phyloP scores from a whole-genome alignment of 305 asterid species.

The Petunia hybrid region DNA sequence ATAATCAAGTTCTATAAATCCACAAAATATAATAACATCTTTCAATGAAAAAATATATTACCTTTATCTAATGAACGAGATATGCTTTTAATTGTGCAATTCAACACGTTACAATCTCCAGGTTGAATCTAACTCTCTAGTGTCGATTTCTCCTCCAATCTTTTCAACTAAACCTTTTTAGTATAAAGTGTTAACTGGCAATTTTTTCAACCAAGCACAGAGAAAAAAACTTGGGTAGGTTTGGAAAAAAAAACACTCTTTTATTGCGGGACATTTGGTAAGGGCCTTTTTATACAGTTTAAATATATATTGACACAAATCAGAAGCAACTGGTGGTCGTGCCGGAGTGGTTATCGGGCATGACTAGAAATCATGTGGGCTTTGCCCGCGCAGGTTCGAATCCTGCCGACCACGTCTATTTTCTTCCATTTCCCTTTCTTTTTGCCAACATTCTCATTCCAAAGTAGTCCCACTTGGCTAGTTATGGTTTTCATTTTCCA shows the following conservation, averaged over 20 bases:
- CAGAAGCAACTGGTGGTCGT: slow-evolving; percentile 65
- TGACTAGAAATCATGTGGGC: slow-evolving; percentile 99
- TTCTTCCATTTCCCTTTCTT: slow-evolving; percentile 15
- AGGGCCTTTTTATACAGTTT: too few relatives aligned
- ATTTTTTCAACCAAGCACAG: too few relatives aligned
- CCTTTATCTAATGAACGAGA: neutral
- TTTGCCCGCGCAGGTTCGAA: slow-evolving; percentile 89
- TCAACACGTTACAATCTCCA: neutral
- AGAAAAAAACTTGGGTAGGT: too few relatives aligned
- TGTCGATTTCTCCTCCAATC: neutral
- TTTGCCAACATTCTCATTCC: neutral
- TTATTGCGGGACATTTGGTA: too few relatives aligned
- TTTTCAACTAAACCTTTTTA: neutral
- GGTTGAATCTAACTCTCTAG: neutral
- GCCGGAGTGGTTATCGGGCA: slow-evolving; percentile 99
- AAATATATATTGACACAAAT: too few relatives aligned
- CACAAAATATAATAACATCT: neutral
- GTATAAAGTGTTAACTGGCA: too few relatives aligned
- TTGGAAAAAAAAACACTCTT: too few relatives aligned
- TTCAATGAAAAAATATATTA: neutral
- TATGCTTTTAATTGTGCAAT: neutral
- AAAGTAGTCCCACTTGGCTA: neutral
- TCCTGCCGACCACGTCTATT: slow-evolving; percentile 81
- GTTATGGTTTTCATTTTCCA: neutral
- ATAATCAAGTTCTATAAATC: neutral